Evolutionary conservation across 139 green algal genomes (phyloP).

Genomic region (Chlorella vulgaris): DNA sequence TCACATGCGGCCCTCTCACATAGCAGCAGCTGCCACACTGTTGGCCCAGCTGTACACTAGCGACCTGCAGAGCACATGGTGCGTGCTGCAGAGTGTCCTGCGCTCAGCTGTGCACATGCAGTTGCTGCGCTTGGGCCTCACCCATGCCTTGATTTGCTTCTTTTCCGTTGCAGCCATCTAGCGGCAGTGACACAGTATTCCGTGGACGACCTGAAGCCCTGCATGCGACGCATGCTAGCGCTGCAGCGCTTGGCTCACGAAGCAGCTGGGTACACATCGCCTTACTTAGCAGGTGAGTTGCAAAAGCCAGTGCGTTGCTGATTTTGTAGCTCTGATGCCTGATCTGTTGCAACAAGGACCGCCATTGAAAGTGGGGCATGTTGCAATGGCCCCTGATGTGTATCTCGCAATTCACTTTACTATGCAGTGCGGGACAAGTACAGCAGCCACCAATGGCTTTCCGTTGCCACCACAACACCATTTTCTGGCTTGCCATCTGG

Average conservation of each 20-base stretch:
- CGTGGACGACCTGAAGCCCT: slow-evolving; percentile 13
- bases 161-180: not conserved
- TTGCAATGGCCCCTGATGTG: not conserved
- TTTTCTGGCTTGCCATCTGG: not conserved
- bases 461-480: not conserved
- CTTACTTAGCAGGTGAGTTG: slow-evolving; percentile 10
- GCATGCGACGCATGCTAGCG: slow-evolving; percentile 14
- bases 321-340: too few relatives aligned
- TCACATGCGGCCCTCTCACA: slow-evolving; percentile 29
- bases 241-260: slow-evolving; percentile 3
- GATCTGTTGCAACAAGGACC: too few relatives aligned
- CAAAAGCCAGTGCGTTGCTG: not conserved
- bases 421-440: slow-evolving; percentile 27
- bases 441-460: not conserved
- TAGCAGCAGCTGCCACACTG: slow-evolving; percentile 43
- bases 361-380: too few relatives aligned
- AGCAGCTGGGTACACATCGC: not conserved
- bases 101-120: not conserved
- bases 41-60: slow-evolving; percentile 32
- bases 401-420: not conserved
- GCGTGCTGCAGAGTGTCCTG: too few relatives aligned
- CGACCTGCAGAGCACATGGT: not conserved
- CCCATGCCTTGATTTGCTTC: too few relatives aligned
- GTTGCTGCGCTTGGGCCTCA: not conserved
- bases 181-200: not conserved